Conservation (phyloP, 2,329 filamentous ascomycete species). For the Capronia epimyces region DNA sequence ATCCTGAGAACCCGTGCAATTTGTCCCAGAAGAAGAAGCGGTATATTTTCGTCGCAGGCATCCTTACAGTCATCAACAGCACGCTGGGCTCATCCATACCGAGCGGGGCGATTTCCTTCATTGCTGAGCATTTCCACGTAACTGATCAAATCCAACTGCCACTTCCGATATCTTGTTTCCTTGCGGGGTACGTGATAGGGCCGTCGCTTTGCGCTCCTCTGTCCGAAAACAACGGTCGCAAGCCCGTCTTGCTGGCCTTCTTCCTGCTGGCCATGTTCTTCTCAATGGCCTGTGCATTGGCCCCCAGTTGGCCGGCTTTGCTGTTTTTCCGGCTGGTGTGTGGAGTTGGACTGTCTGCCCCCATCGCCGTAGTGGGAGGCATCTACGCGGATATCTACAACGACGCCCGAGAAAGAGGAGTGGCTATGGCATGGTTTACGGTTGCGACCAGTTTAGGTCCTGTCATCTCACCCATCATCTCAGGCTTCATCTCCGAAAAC, state of each 20-base stretch:
- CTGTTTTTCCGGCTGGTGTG: constrained; percentile 42
- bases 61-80: constrained; percentile 38
- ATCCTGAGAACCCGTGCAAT: constrained; percentile 30
- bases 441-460: constrained; percentile 40
- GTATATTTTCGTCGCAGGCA: constrained; percentile 35
- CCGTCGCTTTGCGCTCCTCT: constrained; percentile 41
- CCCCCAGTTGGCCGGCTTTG: constrained; percentile 39
- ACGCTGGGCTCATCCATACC: constrained; percentile 37
- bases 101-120: constrained; percentile 37
- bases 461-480: constrained; percentile 41
- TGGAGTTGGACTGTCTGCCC: constrained; percentile 39
- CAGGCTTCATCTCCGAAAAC: constrained; percentile 39
- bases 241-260: constrained; percentile 44
- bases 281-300: constrained; percentile 41
- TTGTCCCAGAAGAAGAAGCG: constrained; percentile 33
- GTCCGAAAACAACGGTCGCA: constrained; percentile 40
- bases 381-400: constrained; percentile 44
- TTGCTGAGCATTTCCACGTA: constrained; percentile 32
- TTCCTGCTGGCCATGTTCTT: constrained; percentile 42
- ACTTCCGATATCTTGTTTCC: constrained; percentile 39
- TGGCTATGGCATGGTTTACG: constrained; percentile 42
- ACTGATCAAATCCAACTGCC: constrained; percentile 34
- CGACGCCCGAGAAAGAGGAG: constrained; percentile 38
- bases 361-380: constrained; percentile 43
- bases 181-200: constrained; percentile 40